Conservation (phyloP, 306 rosid genomes). For the Carpinus fangiana region DNA sequence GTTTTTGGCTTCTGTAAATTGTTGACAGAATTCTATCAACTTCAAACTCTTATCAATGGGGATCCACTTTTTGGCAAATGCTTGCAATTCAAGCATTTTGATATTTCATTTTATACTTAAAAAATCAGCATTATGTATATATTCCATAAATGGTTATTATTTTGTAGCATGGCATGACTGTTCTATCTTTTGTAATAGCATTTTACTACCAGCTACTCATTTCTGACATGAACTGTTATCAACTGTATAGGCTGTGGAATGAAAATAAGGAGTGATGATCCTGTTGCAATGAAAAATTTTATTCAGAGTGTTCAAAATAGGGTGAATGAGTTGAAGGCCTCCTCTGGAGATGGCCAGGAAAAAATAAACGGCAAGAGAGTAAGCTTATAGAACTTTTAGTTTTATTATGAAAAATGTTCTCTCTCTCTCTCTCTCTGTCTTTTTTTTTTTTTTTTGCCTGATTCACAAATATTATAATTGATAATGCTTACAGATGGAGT, state of each 20-base stretch:
- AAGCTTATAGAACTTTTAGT: slow-evolving; percentile 33
- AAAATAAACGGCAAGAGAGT: slow-evolving; percentile 69
- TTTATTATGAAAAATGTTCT: slow-evolving; percentile 19
- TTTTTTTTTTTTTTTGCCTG: background rate
- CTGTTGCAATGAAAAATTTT: slow-evolving; percentile 77
- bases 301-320: slow-evolving; percentile 69
- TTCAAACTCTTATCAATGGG: background rate
- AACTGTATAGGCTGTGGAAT: slow-evolving; percentile 79
- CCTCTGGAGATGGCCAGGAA: slow-evolving; percentile 46
- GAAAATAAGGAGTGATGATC: slow-evolving; percentile 95
- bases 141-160: too few relatives aligned
- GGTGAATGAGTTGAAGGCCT: slow-evolving; percentile 63
- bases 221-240: slow-evolving; percentile 17
- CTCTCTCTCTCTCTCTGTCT: background rate
- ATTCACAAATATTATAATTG: slow-evolving; percentile 20
- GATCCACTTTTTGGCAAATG: background rate
- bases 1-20: slow-evolving; percentile 13
- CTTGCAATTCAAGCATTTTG: slow-evolving; percentile 9
- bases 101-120: background rate
- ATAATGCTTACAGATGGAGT: slow-evolving; percentile 77
- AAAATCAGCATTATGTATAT: too few relatives aligned
- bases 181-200: slow-evolving; percentile 16
- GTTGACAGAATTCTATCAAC: slow-evolving; percentile 6
- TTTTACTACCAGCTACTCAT: slow-evolving; percentile 10
- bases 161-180: background rate